These are phyloP conservation scores for Elaeis oleifera DNA, from an alignment of 202 grass and related monocot species.

Conservation along the genomic window DNA sequence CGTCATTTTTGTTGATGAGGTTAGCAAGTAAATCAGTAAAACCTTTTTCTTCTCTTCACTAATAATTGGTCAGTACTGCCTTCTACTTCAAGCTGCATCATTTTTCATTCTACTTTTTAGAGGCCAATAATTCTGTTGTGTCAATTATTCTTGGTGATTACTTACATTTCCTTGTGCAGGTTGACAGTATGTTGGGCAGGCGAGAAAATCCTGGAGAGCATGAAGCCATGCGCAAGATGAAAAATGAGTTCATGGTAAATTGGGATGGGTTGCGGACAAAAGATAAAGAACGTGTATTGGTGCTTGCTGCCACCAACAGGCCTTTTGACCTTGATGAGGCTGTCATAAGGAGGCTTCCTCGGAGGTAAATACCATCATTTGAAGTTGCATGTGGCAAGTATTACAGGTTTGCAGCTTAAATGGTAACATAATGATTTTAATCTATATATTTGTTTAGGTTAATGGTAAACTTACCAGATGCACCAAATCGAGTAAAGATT, in stretches of 20 bases:
- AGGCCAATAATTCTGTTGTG: neutral
- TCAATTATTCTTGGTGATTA: neutral
- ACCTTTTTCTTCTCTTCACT: neutral
- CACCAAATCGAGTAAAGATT: conserved; percentile 95
- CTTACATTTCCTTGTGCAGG: conserved; percentile 30
- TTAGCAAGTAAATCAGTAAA: conserved; percentile 28
- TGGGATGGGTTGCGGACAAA: conserved; percentile 98
- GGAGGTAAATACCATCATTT: conserved; percentile 43
- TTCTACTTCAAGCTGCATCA: too few relatives aligned
- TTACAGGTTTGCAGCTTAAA: neutral
- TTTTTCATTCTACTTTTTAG: too few relatives aligned
- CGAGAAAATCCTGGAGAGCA: conserved; percentile 99
- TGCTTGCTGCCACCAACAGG: conserved; percentile 97
- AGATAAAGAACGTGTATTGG: conserved; percentile 92
- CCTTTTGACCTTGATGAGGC: conserved; percentile 99
- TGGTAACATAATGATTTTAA: conserved; percentile 12
- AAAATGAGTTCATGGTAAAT: conserved; percentile 99
- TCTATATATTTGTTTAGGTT: conserved; percentile 50
- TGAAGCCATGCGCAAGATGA: conserved; percentile 99
- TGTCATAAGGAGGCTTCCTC: conserved; percentile 95
- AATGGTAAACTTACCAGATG: conserved; percentile 98
- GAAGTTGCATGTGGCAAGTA: neutral
- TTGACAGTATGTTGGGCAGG: conserved; percentile 99
- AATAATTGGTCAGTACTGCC: too few relatives aligned
- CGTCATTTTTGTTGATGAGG: conserved; percentile 99